Percentiles rank a stretch among this genome's conserved stretches.
phyloP scores from a whole-genome alignment of 257 asterid species.

The Nicotiana undulata region DNA sequence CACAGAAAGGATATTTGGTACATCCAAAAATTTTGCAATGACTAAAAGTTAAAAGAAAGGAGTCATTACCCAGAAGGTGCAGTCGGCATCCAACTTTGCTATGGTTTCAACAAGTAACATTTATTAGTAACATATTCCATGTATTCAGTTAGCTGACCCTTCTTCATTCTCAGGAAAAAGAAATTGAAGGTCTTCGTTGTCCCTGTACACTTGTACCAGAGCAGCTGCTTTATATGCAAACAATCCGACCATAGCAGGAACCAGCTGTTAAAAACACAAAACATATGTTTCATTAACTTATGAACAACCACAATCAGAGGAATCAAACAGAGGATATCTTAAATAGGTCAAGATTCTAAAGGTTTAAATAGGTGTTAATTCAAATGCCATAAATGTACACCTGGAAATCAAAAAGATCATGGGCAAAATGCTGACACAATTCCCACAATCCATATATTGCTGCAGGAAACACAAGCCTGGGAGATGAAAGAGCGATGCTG shows the following conservation, averaged over 20 bases:
- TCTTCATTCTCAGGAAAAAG: slow-evolving; percentile 61
- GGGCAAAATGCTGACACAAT: slow-evolving; percentile 60
- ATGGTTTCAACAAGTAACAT: slow-evolving; percentile 6
- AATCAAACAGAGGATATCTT: background rate
- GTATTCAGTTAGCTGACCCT: slow-evolving; percentile 27
- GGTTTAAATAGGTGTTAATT: background rate
- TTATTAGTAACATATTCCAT: background rate
- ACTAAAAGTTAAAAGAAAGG: background rate
- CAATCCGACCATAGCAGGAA: slow-evolving; percentile 86
- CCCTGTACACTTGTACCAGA: slow-evolving; percentile 90
- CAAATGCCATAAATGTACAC: slow-evolving; percentile 18
- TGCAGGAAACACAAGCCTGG: slow-evolving; percentile 89
- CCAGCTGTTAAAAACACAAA: slow-evolving; percentile 44
- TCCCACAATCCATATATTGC: slow-evolving; percentile 91
- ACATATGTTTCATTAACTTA: background rate
- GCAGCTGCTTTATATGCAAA: slow-evolving; percentile 98
- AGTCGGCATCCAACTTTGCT: slow-evolving; percentile 4
- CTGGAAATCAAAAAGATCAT: slow-evolving; percentile 69
- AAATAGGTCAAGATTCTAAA: background rate
- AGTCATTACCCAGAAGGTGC: background rate
- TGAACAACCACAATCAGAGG: background rate
- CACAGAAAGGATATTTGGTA: background rate
- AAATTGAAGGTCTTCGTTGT: slow-evolving; percentile 78
- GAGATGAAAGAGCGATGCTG: slow-evolving; percentile 86
- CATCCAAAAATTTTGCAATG: slow-evolving; percentile 1